Percentiles rank a stretch among this genome's conserved stretches.
These are phyloP conservation scores for Dactylellina drechsleri DNA, from an alignment of 2,329 filamentous ascomycete species.

Conservation along the genomic window DNA sequence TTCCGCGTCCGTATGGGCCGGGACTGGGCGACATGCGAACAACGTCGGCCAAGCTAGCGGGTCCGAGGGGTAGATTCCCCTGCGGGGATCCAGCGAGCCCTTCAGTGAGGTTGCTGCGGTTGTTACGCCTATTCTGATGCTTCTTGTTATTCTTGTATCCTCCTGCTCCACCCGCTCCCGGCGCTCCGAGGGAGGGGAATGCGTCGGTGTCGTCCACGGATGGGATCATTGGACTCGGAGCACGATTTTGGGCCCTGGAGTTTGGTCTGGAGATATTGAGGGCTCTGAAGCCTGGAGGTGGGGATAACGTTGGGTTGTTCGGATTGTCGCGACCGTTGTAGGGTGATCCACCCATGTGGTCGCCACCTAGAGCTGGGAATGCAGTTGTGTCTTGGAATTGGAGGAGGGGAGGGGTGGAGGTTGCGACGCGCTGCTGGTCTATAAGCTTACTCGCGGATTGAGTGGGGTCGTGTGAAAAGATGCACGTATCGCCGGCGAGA, in stretches of 20 bases:
- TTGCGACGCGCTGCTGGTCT: constrained; percentile 74
- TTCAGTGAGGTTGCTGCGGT: constrained; percentile 83
- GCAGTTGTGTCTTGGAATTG: constrained; percentile 84
- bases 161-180: not conserved
- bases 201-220: constrained; percentile 94
- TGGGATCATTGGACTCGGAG: constrained; percentile 70
- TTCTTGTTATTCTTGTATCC: constrained; percentile 74
- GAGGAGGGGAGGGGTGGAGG: constrained; percentile 74
- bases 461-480: constrained; percentile 95
- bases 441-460: constrained; percentile 85
- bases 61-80: constrained; percentile 66
- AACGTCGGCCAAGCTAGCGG: constrained; percentile 88
- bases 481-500: constrained; percentile 89
- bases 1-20: constrained; percentile 61
- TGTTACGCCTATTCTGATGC: constrained; percentile 77
- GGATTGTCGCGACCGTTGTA: constrained; percentile 56
- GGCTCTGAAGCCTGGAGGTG: constrained; percentile 76
- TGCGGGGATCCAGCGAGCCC: constrained; percentile 66
- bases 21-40: constrained; percentile 94
- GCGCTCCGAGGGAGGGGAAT: constrained; percentile 85
- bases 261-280: constrained; percentile 78
- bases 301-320: constrained; percentile 59
- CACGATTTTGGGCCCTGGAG: constrained; percentile 79
- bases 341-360: constrained; percentile 62
- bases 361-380: constrained; percentile 78